Evolutionary conservation across 768 basidiomycete genomes (phyloP), one percentile per base, ranked within the genome.

Genomic region (Lentinula edodes): DNA sequence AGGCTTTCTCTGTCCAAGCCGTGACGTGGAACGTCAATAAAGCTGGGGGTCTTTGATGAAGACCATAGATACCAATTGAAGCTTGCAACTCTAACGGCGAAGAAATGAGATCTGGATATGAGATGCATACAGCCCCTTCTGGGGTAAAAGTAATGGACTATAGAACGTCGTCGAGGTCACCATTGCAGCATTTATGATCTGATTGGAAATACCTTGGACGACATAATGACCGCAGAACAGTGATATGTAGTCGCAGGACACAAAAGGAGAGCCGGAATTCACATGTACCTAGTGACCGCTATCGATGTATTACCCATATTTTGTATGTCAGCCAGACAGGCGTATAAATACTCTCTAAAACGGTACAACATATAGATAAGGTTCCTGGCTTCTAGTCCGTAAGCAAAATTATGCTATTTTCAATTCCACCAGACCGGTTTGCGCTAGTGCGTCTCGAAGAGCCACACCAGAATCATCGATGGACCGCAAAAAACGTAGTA

Each of bases 401-500:
- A 4, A 28, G 2, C 28, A 28, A 28, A 4, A 28, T 28, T 28
- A 28, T 28, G 28, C 28, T 4, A 28, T 28, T 28, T 28, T 28
- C 28, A 3, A 28, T 28, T 28, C 12, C 61, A 69, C 10, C 42
- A 84, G 67, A 55, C 77, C 75, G n/a, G 83, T 78, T 65, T 85
- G 79, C 8, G 71, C 72, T 56, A 93, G 72, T 1, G 88, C 91
- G 63, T 80, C 77, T 59, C 79, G 80, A 60, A 95, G 78, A 3
- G 87, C 88, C 15, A 72, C 72, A 36, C 95, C 96, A 0, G 87
- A 86, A 45, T 95, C 91, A 70, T 98, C 96, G 54, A 96, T 90
- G 2, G 91, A 95, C 70, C 90, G 91, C 52, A 98, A 73, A 75
- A 99, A 99, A 18, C 96, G 86, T 15, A 98, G 75, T 13, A 99